Evolutionary conservation across 768 basidiomycete species (phyloP).

Genomic region (Melanogaster broomeanus): DNA sequence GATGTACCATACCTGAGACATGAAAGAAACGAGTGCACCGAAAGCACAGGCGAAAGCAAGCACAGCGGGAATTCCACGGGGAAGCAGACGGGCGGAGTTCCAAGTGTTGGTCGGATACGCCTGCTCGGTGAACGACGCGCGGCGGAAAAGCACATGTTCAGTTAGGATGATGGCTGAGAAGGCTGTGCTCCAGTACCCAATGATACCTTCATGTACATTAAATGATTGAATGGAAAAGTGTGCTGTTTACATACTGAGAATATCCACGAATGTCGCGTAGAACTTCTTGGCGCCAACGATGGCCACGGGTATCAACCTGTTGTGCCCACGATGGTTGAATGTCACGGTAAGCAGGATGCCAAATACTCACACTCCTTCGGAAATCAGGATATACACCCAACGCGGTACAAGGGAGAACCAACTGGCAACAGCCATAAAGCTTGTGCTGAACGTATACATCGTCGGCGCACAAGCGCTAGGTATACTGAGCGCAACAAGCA

Average conservation of each 20-base stretch:
- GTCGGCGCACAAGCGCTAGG: slow-evolving; percentile 59
- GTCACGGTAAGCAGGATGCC: neutral
- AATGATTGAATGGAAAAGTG: slow-evolving; percentile 6
- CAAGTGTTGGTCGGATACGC: slow-evolving; percentile 41
- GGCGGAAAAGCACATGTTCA: slow-evolving; percentile 48
- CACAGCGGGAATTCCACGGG: slow-evolving; percentile 42
- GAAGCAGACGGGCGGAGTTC: slow-evolving; percentile 38
- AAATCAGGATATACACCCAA: slow-evolving; percentile 48
- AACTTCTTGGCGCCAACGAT: slow-evolving; percentile 49
- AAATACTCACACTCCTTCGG: slow-evolving; percentile 42
- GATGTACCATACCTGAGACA: slow-evolving; percentile 54
- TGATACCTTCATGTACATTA: slow-evolving; percentile 32
- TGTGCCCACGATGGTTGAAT: neutral
- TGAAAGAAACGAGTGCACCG: slow-evolving; percentile 45
- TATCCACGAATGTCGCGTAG: slow-evolving; percentile 44
- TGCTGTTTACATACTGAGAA: slow-evolving; percentile 31
- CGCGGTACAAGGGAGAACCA: slow-evolving; percentile 42
- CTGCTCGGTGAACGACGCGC: slow-evolving; percentile 29
- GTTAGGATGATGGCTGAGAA: slow-evolving; percentile 41
- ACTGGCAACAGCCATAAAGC: slow-evolving; percentile 40
- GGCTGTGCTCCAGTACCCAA: slow-evolving; percentile 45
- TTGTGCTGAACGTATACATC: slow-evolving; percentile 56
- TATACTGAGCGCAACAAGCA: slow-evolving; percentile 53
- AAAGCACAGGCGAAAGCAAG: slow-evolving; percentile 40
- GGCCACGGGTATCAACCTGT: slow-evolving; percentile 46